A percentile compares a stretch with the other conserved stretches of the same genome.
Conservation (phyloP, 2,329 filamentous ascomycete species). For the Aspergillus sp. region DNA sequence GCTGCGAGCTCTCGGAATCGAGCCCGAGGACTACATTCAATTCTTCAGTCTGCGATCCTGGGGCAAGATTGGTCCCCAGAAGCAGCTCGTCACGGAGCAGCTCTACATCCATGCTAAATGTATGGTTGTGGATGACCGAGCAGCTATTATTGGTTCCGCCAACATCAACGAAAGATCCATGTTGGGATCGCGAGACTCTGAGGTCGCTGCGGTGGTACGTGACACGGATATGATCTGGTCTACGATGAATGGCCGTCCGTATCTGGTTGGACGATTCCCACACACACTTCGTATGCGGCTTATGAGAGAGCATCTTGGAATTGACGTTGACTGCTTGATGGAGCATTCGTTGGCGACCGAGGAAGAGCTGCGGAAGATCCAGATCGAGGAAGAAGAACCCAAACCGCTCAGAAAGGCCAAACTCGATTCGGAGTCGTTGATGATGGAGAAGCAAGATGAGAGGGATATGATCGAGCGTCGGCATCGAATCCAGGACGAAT, state of each 20-base stretch:
- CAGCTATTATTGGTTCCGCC: slow-evolving; percentile 92
- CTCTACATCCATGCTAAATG: slow-evolving; percentile 98
- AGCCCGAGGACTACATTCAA: slow-evolving; percentile 92
- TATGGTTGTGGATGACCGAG: slow-evolving; percentile 92
- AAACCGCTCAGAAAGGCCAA: slow-evolving; percentile 28
- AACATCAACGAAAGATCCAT: slow-evolving; percentile 99
- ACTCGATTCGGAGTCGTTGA: slow-evolving; percentile 36
- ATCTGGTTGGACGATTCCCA: slow-evolving; percentile 87
- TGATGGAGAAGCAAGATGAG: slow-evolving; percentile 45
- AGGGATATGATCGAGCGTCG: slow-evolving; percentile 48
- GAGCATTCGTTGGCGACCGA: slow-evolving; percentile 76
- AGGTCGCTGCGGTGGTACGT: slow-evolving; percentile 85
- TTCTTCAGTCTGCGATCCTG: slow-evolving; percentile 93
- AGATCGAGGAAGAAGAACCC: slow-evolving; percentile 55
- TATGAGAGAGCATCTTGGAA: slow-evolving; percentile 95
- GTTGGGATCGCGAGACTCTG: slow-evolving; percentile 88
- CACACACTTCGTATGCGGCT: slow-evolving; percentile 90
- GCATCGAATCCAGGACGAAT: slow-evolving; percentile 58
- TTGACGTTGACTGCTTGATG: slow-evolving; percentile 89
- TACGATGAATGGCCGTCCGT: slow-evolving; percentile 86
- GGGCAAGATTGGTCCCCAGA: slow-evolving; percentile 84
- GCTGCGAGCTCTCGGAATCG: slow-evolving; percentile 76
- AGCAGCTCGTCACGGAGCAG: slow-evolving; percentile 88
- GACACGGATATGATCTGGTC: slow-evolving; percentile 93
- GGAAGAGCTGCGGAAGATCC: slow-evolving; percentile 64